Base-by-base conservation (phyloP, 2,329 filamentous ascomycete species). In the Decorospora gaudefroyi region DNA sequence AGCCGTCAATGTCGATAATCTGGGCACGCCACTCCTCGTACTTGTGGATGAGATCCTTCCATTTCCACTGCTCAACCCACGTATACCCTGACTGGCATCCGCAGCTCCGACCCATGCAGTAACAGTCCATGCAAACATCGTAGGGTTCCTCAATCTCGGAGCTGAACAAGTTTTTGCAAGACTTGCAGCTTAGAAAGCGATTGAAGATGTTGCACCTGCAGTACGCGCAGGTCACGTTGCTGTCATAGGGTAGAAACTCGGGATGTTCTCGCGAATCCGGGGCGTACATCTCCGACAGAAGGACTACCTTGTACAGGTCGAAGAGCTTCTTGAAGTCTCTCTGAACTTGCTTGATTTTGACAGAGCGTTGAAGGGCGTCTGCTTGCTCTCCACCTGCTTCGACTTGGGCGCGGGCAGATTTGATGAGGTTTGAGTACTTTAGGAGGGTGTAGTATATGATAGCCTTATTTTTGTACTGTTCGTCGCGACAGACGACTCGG, bases 381-480 rank as follows among this genome's bases (percentile, higher is more conserved):
- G 70, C 66, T 66, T 72, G 60, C 52, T 72, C 49, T 31, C 64
- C 47, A 46, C 58, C 69, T 39, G 62, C 57, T 42, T 78, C 76
- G 35, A 82, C 80, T 34, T 81, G 74, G 16, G 78, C 74, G 40
- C 79, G 74, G 11, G 88, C 78, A 35, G 82, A 76, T n/a, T 76
- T 74, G 50, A 86, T 73, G 18, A 81, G 68, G 4, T 68, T 69
- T 1, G 78, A 80, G 66, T 97, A 97, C 61, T 90, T 93, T 8
- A 86, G 75, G 3, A 97, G 77, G 0, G 90, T 89, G 65, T 86
- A 96, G 69, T 91, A 96, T 30, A 96, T 79, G 45, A 97, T 96
- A 4, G 91, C 89, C 68, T 97, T 97, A 74, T 95, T 96, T 69
- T 97, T 97, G 76, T 99, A 99, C 69, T 97, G 92, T 68, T 99